Percentiles rank a stretch among this genome's conserved stretches.
Evolutionary conservation across 148 eudicot genomes (phyloP).

Genomic region (Euryodendron excelsum): DNA sequence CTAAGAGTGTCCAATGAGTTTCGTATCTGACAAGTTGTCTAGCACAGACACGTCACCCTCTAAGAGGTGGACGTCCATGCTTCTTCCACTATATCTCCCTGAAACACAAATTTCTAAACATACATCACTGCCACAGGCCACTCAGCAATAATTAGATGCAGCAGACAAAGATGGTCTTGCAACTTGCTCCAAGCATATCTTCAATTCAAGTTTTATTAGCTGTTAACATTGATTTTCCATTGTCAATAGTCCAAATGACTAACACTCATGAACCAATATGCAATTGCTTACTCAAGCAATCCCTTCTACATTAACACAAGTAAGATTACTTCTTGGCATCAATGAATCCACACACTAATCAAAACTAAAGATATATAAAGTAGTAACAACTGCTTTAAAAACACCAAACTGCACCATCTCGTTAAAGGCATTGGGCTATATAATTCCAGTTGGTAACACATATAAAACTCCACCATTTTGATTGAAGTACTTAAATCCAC

Average conservation of each 20-base stretch:
- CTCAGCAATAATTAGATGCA: slow-evolving; percentile 1
- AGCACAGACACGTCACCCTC: no score
- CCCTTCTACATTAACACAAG: background rate
- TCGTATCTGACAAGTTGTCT: no score
- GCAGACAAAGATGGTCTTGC: slow-evolving; percentile 4
- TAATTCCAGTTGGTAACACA: background rate
- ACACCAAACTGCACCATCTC: background rate
- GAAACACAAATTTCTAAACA: background rate
- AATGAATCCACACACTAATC: background rate
- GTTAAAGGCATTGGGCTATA: background rate
- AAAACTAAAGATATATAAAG: background rate
- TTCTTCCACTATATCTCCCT: background rate
- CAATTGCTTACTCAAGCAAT: background rate
- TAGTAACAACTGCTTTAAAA: background rate
- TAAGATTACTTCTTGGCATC: background rate
- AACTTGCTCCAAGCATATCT: background rate
- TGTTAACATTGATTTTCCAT: background rate
- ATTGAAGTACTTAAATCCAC: background rate
- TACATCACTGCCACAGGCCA: slow-evolving; percentile 3
- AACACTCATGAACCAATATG: background rate
- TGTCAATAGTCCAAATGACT: background rate
- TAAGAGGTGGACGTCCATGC: no score
- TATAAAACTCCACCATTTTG: background rate
- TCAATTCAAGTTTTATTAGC: background rate
- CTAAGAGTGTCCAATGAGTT: no score